Percentiles rank a stretch among this genome's conserved stretches.
Evolutionary conservation across 495 filamentous ascomycete genomes (phyloP).

Genomic region (Aspergillus sclerotiicarbonarius): DNA sequence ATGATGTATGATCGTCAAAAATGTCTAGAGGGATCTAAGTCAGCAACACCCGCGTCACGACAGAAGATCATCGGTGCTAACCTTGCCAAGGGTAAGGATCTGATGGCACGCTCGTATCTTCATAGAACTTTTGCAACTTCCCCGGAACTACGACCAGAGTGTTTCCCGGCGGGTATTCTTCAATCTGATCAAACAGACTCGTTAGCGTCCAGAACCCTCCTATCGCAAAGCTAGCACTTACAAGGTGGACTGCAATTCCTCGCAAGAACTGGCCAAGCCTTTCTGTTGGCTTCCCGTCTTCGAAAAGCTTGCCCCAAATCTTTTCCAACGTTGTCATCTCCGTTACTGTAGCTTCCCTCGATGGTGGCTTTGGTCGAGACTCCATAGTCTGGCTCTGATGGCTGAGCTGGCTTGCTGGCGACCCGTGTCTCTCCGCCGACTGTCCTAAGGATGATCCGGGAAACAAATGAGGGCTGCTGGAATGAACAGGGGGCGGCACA

Average conservation of each 20-base stretch:
- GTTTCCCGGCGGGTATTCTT: conserved; percentile 69
- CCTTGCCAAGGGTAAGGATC: conserved; percentile 69
- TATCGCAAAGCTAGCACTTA: conserved; percentile 36
- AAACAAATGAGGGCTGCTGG: conserved; percentile 25
- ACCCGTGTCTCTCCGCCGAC: conserved; percentile 24
- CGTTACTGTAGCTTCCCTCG: conserved; percentile 44
- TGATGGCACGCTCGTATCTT: conserved; percentile 55
- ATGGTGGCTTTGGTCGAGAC: conserved; percentile 43
- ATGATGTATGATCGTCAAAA: conserved; percentile 53
- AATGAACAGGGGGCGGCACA: conserved; percentile 30
- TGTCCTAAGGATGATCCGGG: conserved; percentile 24
- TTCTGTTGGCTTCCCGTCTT: conserved; percentile 63
- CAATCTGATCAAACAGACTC: conserved; percentile 56
- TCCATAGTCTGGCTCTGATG: conserved; percentile 26
- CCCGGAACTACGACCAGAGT: conserved; percentile 77
- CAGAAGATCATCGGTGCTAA: conserved; percentile 23
- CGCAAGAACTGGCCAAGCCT: conserved; percentile 70
- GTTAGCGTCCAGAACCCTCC: background rate
- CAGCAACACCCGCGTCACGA: conserved; percentile 8
- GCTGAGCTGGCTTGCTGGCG: conserved; percentile 38
- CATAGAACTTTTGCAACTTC: conserved; percentile 80
- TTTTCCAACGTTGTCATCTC: conserved; percentile 62
- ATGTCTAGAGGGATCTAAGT: conserved; percentile 36
- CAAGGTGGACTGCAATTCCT: conserved; percentile 76
- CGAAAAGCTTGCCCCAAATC: conserved; percentile 78